A percentile compares a stretch with the other conserved stretches of the same genome.
These are phyloP conservation scores for Nicotiana tomentosiformis DNA, from an alignment of 257 asterid genomes.

Conservation along the genomic window DNA sequence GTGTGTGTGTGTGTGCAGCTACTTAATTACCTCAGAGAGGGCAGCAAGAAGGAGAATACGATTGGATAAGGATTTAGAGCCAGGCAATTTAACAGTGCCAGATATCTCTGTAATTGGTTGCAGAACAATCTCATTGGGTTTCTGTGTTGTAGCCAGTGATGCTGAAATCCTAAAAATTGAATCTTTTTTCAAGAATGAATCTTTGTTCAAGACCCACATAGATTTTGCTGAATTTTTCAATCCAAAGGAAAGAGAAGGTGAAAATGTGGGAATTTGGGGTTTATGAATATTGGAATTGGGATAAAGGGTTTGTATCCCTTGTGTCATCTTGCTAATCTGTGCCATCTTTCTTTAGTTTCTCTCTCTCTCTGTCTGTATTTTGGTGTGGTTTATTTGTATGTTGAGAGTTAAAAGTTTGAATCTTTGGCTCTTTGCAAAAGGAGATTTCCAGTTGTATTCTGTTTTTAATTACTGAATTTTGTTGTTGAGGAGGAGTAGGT, in stretches of 20 bases:
- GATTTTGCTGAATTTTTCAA: slow-evolving; percentile 32
- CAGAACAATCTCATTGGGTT: slow-evolving; percentile 62
- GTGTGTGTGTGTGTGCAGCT: no score
- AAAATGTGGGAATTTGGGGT: slow-evolving; percentile 26
- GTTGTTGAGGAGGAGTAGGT: no score
- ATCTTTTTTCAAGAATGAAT: slow-evolving; percentile 29
- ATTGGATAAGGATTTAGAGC: slow-evolving; percentile 91
- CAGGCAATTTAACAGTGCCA: slow-evolving; percentile 93
- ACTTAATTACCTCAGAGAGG: slow-evolving; percentile 56
- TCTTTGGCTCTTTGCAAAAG: neutral
- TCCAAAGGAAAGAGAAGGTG: slow-evolving; percentile 39
- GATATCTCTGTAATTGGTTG: slow-evolving; percentile 86
- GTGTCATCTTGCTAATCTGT: slow-evolving; percentile 42
- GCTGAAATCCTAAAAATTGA: slow-evolving; percentile 42
- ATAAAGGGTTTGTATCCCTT: slow-evolving; percentile 27
- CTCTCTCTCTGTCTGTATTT: neutral
- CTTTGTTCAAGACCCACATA: slow-evolving; percentile 30
- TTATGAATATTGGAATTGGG: slow-evolving; percentile 34
- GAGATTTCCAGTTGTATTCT: no score
- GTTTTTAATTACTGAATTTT: no score
- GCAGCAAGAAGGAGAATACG: slow-evolving; percentile 96
- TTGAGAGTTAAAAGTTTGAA: neutral
- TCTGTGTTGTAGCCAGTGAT: slow-evolving; percentile 64
- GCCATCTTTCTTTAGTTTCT: slow-evolving; percentile 25
- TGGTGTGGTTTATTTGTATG: neutral